phyloP scores from a whole-genome alignment of 495 filamentous ascomycete genomes.

The Penicillium pulvis region DNA sequence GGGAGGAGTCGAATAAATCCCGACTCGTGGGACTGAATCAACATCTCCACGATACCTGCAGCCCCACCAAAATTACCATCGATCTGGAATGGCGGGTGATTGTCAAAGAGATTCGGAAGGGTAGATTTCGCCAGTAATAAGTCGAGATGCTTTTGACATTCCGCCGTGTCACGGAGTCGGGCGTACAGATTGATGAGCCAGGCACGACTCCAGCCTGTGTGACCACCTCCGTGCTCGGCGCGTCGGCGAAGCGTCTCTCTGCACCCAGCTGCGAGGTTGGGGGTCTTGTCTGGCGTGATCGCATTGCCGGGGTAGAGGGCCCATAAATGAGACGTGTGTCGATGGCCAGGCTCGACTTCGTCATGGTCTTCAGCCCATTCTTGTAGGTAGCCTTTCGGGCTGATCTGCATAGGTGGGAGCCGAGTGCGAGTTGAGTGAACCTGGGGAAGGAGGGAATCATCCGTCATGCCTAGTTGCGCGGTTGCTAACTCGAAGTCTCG shows the following conservation, averaged over 20 bases:
- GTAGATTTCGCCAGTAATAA: slow-evolving; percentile 42
- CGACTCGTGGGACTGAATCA: slow-evolving; percentile 52
- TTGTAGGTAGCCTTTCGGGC: slow-evolving; percentile 45
- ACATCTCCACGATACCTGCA: slow-evolving; percentile 51
- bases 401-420: slow-evolving; percentile 38
- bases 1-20: slow-evolving; percentile 45
- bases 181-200: slow-evolving; percentile 49
- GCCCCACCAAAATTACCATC: slow-evolving; percentile 56
- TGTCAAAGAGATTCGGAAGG: slow-evolving; percentile 44
- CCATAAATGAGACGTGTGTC: slow-evolving; percentile 53
- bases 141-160: slow-evolving; percentile 39
- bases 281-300: slow-evolving; percentile 26
- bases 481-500: slow-evolving; percentile 30
- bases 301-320: slow-evolving; percentile 37
- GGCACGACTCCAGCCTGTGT: slow-evolving; percentile 52
- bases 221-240: slow-evolving; percentile 44
- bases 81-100: slow-evolving; percentile 51
- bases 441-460: slow-evolving; percentile 21
- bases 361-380: slow-evolving; percentile 51
- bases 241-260: slow-evolving; percentile 40
- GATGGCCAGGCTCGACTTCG: slow-evolving; percentile 50
- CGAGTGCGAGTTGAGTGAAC: slow-evolving; percentile 19
- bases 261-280: slow-evolving; percentile 37
- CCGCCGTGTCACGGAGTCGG: slow-evolving; percentile 30
- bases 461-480: slow-evolving; percentile 22